A percentile compares a stretch with the other conserved stretches of the same genome.
phyloP scores from a whole-genome alignment of 1,284 basidiomycete species.

The Sphagnurus paluster region DNA sequence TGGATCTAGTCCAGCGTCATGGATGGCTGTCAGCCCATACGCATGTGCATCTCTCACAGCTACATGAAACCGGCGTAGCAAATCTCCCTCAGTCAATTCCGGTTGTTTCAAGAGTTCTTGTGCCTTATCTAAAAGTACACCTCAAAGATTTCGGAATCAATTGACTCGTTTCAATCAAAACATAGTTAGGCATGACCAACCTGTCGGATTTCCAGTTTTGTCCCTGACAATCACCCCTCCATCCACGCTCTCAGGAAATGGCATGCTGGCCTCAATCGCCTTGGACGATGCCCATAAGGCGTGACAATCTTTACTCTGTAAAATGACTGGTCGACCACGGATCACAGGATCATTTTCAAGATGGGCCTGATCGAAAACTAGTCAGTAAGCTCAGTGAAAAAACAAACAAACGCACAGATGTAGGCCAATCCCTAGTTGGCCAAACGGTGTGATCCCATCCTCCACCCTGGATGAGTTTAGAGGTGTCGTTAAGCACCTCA shows the following conservation, averaged over 20 bases:
- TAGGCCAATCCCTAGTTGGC: slow-evolving; percentile 69
- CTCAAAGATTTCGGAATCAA: slow-evolving; percentile 31
- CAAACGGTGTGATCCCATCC: slow-evolving; percentile 93
- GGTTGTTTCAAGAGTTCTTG: slow-evolving; percentile 67
- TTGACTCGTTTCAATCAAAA: background rate
- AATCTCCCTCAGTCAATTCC: slow-evolving; percentile 60
- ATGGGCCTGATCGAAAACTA: slow-evolving; percentile 51
- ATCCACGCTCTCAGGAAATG: slow-evolving; percentile 65
- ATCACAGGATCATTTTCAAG: slow-evolving; percentile 72
- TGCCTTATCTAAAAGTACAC: slow-evolving; percentile 72
- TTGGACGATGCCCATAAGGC: slow-evolving; percentile 81
- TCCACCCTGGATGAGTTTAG: slow-evolving; percentile 75
- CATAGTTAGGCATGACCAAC: slow-evolving; percentile 31
- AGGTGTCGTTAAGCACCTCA: slow-evolving; percentile 52
- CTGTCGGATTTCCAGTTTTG: slow-evolving; percentile 69
- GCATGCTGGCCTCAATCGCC: slow-evolving; percentile 58
- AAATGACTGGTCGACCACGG: slow-evolving; percentile 64
- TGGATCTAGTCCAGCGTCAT: slow-evolving; percentile 79
- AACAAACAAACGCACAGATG: slow-evolving; percentile 47
- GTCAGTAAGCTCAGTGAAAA: background rate
- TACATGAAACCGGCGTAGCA: slow-evolving; percentile 61
- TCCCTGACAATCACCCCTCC: slow-evolving; percentile 84
- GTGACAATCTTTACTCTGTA: slow-evolving; percentile 88
- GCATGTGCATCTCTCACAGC: slow-evolving; percentile 69
- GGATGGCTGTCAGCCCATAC: slow-evolving; percentile 76